Percentiles rank a stretch among this genome's conserved stretches.
Evolutionary conservation across 352 stramenopile species (phyloP).

Genomic region (Peronospora farinosa): DNA sequence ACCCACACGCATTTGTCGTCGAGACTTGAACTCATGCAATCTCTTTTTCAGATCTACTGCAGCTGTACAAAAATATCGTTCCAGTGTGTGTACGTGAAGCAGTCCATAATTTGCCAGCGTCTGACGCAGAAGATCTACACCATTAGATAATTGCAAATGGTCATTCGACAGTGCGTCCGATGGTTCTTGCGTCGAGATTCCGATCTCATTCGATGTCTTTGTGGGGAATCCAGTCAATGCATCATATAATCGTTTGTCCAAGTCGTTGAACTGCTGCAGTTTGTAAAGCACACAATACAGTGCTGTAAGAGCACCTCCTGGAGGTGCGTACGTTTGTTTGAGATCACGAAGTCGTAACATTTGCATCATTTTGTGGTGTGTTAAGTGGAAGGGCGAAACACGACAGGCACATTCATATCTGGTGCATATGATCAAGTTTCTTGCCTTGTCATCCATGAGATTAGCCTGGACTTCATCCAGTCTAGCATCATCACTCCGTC

Average conservation of each 20-base stretch:
- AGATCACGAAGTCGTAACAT: slow-evolving; percentile 54
- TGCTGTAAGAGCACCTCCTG: slow-evolving; percentile 34
- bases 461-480: slow-evolving; percentile 64
- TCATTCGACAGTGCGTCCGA: slow-evolving; percentile 21
- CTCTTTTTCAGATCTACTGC: slow-evolving; percentile 72
- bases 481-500: slow-evolving; percentile 15
- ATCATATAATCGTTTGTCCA: slow-evolving; percentile 64
- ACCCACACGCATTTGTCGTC: slow-evolving; percentile 48
- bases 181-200: slow-evolving; percentile 7
- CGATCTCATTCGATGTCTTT: slow-evolving; percentile 4
- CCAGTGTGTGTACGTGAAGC: slow-evolving; percentile 51
- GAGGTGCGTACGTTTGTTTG: slow-evolving; percentile 40
- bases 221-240: slow-evolving; percentile 36
- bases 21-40: slow-evolving; percentile 69
- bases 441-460: slow-evolving; percentile 55
- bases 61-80: slow-evolving; percentile 43
- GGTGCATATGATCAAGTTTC: slow-evolving; percentile 65
- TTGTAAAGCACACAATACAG: slow-evolving; percentile 60
- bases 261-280: slow-evolving; percentile 65
- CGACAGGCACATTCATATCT: slow-evolving; percentile 68
- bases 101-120: slow-evolving; percentile 67
- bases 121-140: slow-evolving; percentile 51
- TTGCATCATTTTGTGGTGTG: slow-evolving; percentile 49
- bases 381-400: slow-evolving; percentile 51
- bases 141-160: slow-evolving; percentile 29